phyloP scores from a whole-genome alignment of 257 asterid species.

The Haberlea rhodopensis region DNA sequence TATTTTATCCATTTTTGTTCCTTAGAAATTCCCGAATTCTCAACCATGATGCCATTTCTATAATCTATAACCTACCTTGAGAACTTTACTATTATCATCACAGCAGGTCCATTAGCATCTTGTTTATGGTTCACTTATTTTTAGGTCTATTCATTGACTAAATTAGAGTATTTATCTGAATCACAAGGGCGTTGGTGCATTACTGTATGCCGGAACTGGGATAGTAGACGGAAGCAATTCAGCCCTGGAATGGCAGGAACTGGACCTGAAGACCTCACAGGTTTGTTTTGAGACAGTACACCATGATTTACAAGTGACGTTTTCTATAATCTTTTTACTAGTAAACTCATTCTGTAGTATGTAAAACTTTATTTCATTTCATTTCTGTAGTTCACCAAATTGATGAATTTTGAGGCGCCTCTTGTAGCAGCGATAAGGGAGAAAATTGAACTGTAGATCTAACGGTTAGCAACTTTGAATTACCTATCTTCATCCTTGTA shows the following conservation, averaged over 20 bases:
- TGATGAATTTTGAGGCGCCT: constrained; percentile 68
- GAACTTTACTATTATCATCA: not conserved
- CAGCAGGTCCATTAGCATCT: not conserved
- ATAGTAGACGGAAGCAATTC: constrained; percentile 88
- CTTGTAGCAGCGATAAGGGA: constrained; percentile 43
- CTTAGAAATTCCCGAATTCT: not conserved
- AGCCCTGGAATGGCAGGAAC: constrained; percentile 84
- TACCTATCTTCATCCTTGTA: not conserved
- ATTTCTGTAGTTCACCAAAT: constrained; percentile 66
- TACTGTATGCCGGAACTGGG: constrained; percentile 90
- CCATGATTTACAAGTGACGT: not conserved
- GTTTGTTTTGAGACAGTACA: constrained; percentile 35
- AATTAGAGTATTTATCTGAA: constrained; percentile 18
- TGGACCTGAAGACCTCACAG: constrained; percentile 96
- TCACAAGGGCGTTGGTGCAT: constrained; percentile 67
- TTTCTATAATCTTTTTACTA: not conserved
- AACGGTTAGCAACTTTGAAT: constrained; percentile 33
- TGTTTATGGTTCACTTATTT: constrained; percentile 4
- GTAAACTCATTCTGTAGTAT: not conserved
- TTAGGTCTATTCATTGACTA: constrained; percentile 6
- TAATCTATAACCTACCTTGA: not conserved
- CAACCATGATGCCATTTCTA: not conserved
- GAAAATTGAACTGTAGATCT: constrained; percentile 33
- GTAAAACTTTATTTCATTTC: constrained; percentile 11
- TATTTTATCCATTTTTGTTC: not conserved